Evolutionary conservation across 2,329 filamentous ascomycete genomes (phyloP).

Genomic region (Microcyclospora pomicola): DNA sequence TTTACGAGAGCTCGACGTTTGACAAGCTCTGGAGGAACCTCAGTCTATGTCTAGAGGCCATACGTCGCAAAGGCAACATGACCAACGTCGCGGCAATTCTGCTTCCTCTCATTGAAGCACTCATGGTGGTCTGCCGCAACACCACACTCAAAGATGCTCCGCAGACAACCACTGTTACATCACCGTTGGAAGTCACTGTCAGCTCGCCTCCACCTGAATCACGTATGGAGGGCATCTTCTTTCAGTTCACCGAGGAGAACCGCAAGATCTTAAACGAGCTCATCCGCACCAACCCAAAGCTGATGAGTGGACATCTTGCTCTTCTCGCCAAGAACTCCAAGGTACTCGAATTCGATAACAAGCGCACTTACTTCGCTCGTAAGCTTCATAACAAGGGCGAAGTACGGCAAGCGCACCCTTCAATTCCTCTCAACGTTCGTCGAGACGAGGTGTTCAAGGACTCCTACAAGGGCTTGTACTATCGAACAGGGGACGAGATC

Average conservation of each 20-base stretch:
- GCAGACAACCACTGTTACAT: slow-evolving; percentile 36
- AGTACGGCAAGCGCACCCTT: slow-evolving; percentile 56
- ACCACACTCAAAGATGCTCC: slow-evolving; percentile 62
- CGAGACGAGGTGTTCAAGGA: slow-evolving; percentile 95
- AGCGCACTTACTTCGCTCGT: slow-evolving; percentile 96
- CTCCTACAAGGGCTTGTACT: slow-evolving; percentile 96
- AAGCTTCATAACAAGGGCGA: slow-evolving; percentile 70
- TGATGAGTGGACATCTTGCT: slow-evolving; percentile 97
- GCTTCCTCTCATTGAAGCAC: slow-evolving; percentile 80
- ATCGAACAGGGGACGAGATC: slow-evolving; percentile 92
- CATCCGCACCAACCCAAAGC: slow-evolving; percentile 87
- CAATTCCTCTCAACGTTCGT: slow-evolving; percentile 77
- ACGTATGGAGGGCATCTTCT: slow-evolving; percentile 82
- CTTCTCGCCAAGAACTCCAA: slow-evolving; percentile 96
- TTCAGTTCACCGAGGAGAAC: slow-evolving; percentile 93
- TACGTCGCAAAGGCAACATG: slow-evolving; percentile 86
- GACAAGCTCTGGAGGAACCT: slow-evolving; percentile 83
- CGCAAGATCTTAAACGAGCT: slow-evolving; percentile 96
- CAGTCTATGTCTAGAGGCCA: slow-evolving; percentile 74
- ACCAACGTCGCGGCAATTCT: slow-evolving; percentile 94
- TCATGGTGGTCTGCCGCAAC: slow-evolving; percentile 99
- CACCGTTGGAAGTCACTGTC: slow-evolving; percentile 26
- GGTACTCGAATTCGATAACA: slow-evolving; percentile 98
- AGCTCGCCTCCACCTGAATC: slow-evolving; percentile 67
- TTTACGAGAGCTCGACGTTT: slow-evolving; percentile 87